Base-by-base conservation (phyloP, 768 basidiomycete genomes). In the Tylopilus intermedius region DNA sequence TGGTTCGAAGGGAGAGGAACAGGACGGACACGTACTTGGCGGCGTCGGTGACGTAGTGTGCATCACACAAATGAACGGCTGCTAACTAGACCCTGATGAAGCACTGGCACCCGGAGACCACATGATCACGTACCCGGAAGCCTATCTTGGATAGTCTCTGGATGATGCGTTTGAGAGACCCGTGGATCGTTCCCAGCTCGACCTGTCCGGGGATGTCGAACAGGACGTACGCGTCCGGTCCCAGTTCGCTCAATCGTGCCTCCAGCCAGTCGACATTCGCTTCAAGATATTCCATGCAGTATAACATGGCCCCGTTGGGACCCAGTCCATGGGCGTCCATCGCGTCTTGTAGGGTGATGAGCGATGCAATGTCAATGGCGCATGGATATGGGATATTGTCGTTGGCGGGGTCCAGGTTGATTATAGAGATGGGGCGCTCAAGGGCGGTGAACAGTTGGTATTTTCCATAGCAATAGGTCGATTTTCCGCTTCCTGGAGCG, bases 201-300 rank as follows among this genome's bases (percentile, higher is more conserved):
- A 98, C 96, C 73, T 99, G 96, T 1, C 96, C 96, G 0, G 96
- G 94, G 5, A 96, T 79, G 68, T 99, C 96, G 68, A 99, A 96
- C 33, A 99, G 75, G 37, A 97, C 80, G 69, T 95, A 97, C 22
- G 83, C 83, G 57, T 90, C 88, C 26, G 75, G 72, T 15, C 82
- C 86, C 21, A 88, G 73, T 61, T 79, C 83, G 49, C 72, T 74
- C 61, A 94, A 67, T 35, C 79, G 73, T 49, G 78, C 80, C 68
- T 90, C 82, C 9, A 95, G 76, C 85, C 88, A 88, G 68, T 98
- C 96, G 57, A 84, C 83, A 68, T 98, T 98, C n/a, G 77, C 83
- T 62, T 98, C 94, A 9, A 99, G 79, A 63, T 97, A 96, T 65
- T 97, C 94, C 80, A 96, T 88, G 65, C 93, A 95, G 63, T 93